These are phyloP conservation scores for Pochonia chlamydosporia DNA, from an alignment of 2,329 filamentous ascomycete species.

Conservation along the genomic window DNA sequence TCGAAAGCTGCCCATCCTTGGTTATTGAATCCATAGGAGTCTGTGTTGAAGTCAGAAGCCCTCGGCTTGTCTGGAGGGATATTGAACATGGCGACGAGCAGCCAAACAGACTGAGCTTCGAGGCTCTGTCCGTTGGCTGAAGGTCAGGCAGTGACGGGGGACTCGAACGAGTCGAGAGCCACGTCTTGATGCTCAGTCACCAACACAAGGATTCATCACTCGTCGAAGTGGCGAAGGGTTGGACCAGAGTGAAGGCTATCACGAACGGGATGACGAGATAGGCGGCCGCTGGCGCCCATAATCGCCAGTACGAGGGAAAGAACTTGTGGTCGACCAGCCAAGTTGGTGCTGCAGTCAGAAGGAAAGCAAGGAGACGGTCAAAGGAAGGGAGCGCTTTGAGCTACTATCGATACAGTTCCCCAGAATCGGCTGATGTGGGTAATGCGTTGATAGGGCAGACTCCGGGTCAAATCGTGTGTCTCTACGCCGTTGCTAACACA, in stretches of 20 bases:
- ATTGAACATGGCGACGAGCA: constrained; percentile 32
- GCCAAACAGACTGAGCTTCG: constrained; percentile 24
- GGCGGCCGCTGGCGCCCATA: constrained; percentile 31
- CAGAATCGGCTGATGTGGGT: constrained; percentile 15
- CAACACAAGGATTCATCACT: constrained; percentile 31
- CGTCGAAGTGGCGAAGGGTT: constrained; percentile 24
- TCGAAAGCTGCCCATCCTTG: constrained; percentile 28
- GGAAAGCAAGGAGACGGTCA: constrained; percentile 13
- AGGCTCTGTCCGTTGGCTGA: constrained; percentile 27
- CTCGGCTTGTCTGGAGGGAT: constrained; percentile 25
- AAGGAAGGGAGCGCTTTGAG: constrained; percentile 5
- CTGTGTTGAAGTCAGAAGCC: constrained; percentile 21
- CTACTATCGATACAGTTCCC: constrained; percentile 15
- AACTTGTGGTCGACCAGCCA: constrained; percentile 5
- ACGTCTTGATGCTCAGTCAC: constrained; percentile 28
- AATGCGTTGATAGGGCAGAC: constrained; percentile 14
- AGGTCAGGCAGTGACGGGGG: constrained; percentile 28
- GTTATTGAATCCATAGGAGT: constrained; percentile 24
- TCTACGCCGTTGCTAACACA: constrained; percentile 3
- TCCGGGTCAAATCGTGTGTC: constrained; percentile 8
- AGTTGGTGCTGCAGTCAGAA: constrained; percentile 9
- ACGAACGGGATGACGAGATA: constrained; percentile 23
- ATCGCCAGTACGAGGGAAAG: constrained; percentile 25
- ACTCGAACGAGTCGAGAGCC: constrained; percentile 33
- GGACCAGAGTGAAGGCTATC: constrained; percentile 24